Percentiles rank a stretch among this genome's conserved stretches.
These are phyloP conservation scores for Capillidium rhysosporum DNA, from an alignment of 371 early-diverging fungal species.

Conservation along the genomic window DNA sequence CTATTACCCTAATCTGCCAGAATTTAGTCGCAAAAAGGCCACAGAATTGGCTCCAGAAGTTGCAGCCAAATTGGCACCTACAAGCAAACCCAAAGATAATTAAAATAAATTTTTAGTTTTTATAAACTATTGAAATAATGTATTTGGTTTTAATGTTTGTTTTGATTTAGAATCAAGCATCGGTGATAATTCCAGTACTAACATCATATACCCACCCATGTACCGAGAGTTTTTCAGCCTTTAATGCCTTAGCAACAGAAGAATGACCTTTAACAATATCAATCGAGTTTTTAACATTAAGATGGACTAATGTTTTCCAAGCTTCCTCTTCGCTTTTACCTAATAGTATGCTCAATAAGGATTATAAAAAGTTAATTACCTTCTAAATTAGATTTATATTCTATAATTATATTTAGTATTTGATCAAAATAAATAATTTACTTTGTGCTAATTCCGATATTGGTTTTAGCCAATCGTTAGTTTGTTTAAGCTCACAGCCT, in stretches of 20 bases:
- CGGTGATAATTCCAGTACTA: slow-evolving; percentile 21
- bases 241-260: slow-evolving; percentile 43
- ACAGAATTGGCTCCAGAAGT: not conserved
- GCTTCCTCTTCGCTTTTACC: slow-evolving; percentile 17
- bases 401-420: not conserved
- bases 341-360: too few relatives aligned
- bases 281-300: slow-evolving; percentile 59
- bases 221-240: slow-evolving; percentile 49
- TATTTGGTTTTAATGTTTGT: too few relatives aligned
- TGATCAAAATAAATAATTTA: not conserved
- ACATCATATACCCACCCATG: slow-evolving; percentile 75
- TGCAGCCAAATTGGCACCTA: slow-evolving; percentile 1
- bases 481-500: slow-evolving; percentile 40
- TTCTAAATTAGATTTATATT: not conserved
- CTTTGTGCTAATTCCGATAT: slow-evolving; percentile 40
- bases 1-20: slow-evolving; percentile 9
- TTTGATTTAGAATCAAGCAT: too few relatives aligned
- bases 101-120: too few relatives aligned
- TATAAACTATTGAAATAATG: too few relatives aligned
- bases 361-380: too few relatives aligned
- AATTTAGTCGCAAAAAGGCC: not conserved
- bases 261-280: slow-evolving; percentile 31
- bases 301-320: slow-evolving; percentile 30
- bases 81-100: too few relatives aligned
- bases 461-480: slow-evolving; percentile 68